Evolutionary conservation across 352 stramenopile species (phyloP).

Genomic region (Pythium aquatile): DNA sequence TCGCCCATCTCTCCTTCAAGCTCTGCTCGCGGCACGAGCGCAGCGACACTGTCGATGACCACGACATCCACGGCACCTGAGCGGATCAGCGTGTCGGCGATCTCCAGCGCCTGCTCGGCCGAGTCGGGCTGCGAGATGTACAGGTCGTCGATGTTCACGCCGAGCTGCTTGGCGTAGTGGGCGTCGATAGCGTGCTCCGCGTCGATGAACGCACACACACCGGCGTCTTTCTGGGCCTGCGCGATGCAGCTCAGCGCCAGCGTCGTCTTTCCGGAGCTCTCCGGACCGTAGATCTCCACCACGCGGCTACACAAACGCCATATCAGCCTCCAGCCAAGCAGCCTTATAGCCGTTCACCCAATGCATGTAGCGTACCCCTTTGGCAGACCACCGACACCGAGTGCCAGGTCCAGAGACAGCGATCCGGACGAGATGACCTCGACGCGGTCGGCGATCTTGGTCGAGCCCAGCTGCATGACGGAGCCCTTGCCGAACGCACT

Average conservation of each 20-base stretch:
- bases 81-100: conserved; percentile 96
- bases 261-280: conserved; percentile 98
- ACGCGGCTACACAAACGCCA: conserved; percentile 72
- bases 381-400: conserved; percentile 93
- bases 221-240: conserved; percentile 91
- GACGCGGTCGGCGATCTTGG: conserved; percentile 86
- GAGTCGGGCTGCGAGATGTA: conserved; percentile 97
- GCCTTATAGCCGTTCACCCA: not conserved
- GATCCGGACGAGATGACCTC: conserved; percentile 94
- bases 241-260: conserved; percentile 97
- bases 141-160: conserved; percentile 96
- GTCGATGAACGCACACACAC: conserved; percentile 97
- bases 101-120: conserved; percentile 98
- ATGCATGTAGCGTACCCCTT: conserved; percentile 62
- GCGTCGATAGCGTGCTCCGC: conserved; percentile 98
- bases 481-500: conserved; percentile 95
- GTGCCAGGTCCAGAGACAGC: conserved; percentile 90
- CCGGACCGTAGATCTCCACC: conserved; percentile 98
- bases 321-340: not conserved
- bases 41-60: conserved; percentile 97
- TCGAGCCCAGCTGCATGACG: conserved; percentile 95
- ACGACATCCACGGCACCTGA: conserved; percentile 96
- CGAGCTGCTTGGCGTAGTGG: conserved; percentile 90
- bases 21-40: conserved; percentile 96
- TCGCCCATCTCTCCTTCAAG: conserved; percentile 94